A percentile compares a stretch with the other conserved stretches of the same genome.
These are phyloP conservation scores for Balakata baccata DNA, from an alignment of 345 rosid genomes.

Conservation along the genomic window DNA sequence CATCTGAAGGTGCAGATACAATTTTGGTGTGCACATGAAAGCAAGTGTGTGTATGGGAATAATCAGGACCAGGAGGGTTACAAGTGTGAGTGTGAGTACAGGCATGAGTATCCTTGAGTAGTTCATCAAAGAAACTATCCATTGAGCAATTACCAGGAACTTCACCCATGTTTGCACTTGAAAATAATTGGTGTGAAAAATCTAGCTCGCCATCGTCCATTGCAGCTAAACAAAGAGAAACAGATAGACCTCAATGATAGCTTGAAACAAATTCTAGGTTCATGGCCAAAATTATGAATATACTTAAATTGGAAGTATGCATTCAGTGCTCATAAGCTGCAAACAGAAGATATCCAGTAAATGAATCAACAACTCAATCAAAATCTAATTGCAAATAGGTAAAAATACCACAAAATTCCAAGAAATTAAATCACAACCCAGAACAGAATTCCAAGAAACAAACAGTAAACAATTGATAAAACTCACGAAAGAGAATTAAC, in stretches of 20 bases:
- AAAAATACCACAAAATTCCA: neutral
- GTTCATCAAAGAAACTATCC: conserved; percentile 66
- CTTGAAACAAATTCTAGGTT: conserved; percentile 10
- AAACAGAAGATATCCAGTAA: neutral
- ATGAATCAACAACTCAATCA: neutral
- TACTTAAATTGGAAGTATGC: conserved; percentile 1
- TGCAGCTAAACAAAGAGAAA: neutral
- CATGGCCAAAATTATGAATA: neutral
- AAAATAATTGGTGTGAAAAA: conserved; percentile 68
- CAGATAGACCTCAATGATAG: conserved; percentile 17
- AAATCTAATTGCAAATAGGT: conserved; percentile 3
- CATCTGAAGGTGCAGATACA: conserved; percentile 56
- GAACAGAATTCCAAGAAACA: neutral
- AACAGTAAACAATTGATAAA: neutral
- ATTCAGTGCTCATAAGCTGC: conserved; percentile 3
- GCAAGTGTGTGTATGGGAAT: conserved; percentile 84
- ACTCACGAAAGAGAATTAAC: neutral
- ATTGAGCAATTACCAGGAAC: conserved; percentile 65
- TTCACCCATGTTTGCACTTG: conserved; percentile 51
- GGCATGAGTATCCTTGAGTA: conserved; percentile 58
- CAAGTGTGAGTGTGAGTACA: conserved; percentile 95
- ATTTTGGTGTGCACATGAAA: conserved; percentile 89
- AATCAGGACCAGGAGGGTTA: conserved; percentile 89
- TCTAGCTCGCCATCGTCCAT: conserved; percentile 98
- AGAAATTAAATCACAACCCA: conserved; percentile 13